A percentile compares a stretch with the other conserved stretches of the same genome.
phyloP scores from a whole-genome alignment of 1,284 basidiomycete genomes.

The Apiotrichum sp. region DNA sequence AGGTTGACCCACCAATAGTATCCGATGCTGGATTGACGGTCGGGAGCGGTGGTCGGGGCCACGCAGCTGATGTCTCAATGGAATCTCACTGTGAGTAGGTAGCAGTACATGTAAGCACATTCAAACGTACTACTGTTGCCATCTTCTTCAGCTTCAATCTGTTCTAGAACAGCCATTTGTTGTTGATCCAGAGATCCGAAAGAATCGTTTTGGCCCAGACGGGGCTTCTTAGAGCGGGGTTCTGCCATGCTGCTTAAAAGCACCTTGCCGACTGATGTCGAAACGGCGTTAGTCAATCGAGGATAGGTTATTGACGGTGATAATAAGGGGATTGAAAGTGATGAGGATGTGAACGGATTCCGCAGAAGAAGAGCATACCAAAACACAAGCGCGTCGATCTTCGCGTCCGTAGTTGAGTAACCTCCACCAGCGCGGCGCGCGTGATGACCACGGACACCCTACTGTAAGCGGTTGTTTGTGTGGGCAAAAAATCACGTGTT shows the following conservation, averaged over 20 bases:
- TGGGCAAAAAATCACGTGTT: too few species aligned
- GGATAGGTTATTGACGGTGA: too few species aligned
- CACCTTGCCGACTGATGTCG: too few species aligned
- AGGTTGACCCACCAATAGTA: constrained; percentile 53
- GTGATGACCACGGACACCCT: too few species aligned
- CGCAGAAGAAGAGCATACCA: neutral
- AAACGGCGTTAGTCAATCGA: too few species aligned
- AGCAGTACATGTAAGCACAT: neutral
- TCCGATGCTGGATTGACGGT: constrained; percentile 58
- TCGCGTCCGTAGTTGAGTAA: too few species aligned
- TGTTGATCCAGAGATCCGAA: constrained; percentile 20
- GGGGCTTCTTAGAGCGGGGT: constrained; percentile 34
- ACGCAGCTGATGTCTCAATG: constrained; percentile 55
- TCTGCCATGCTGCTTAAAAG: constrained; percentile 16
- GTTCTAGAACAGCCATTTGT: constrained; percentile 73
- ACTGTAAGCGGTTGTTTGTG: too few species aligned
- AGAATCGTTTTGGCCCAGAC: constrained; percentile 18
- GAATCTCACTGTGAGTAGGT: constrained; percentile 18
- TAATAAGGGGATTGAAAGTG: neutral
- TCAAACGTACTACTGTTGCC: constrained; percentile 40
- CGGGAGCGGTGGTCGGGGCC: constrained; percentile 64
- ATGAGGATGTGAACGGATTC: neutral
- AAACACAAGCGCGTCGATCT: too few species aligned
- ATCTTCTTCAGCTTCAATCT: constrained; percentile 63
- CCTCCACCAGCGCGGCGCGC: too few species aligned